Evolutionary conservation across 1,284 basidiomycete species (phyloP).

Genomic region (Apiotrichum porosum): DNA sequence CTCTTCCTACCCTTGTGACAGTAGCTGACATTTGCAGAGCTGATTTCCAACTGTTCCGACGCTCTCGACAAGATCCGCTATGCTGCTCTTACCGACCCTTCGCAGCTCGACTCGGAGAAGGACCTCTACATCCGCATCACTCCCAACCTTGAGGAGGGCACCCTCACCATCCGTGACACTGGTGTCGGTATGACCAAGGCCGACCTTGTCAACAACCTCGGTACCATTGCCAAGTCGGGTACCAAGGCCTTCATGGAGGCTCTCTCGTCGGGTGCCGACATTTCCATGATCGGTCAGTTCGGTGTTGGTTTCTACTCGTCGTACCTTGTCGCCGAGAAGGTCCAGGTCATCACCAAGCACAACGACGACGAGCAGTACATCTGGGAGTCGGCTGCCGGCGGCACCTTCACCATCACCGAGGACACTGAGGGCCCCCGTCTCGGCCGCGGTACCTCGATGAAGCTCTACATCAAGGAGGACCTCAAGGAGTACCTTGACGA

Average conservation of each 20-base stretch:
- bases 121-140: slow-evolving; percentile 88
- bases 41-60: slow-evolving; percentile 58
- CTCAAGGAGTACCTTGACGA: slow-evolving; percentile 99
- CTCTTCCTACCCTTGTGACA: too few relatives aligned
- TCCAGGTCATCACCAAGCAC: slow-evolving; percentile 99
- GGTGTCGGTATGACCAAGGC: slow-evolving; percentile 98
- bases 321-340: slow-evolving; percentile 97
- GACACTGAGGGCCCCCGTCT: slow-evolving; percentile 86
- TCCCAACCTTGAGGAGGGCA: slow-evolving; percentile 94
- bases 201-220: slow-evolving; percentile 66
- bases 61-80: slow-evolving; percentile 93
- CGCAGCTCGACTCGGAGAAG: slow-evolving; percentile 78
- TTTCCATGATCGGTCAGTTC: slow-evolving; percentile 66
- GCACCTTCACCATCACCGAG: slow-evolving; percentile 97
- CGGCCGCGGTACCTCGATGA: slow-evolving; percentile 92
- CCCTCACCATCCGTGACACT: slow-evolving; percentile 86
- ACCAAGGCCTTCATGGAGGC: slow-evolving; percentile 86
- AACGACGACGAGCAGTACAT: slow-evolving; percentile 99
- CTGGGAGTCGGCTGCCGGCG: slow-evolving; percentile 99
- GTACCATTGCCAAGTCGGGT: slow-evolving; percentile 87
- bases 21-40: too few relatives aligned
- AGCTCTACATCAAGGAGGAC: slow-evolving; percentile 96
- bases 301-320: slow-evolving; percentile 99
- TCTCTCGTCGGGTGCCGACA: slow-evolving; percentile 87
- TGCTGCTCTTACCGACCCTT: slow-evolving; percentile 83